Base-by-base conservation (phyloP, 495 filamentous ascomycete genomes). In the Xylaria cubensis region DNA sequence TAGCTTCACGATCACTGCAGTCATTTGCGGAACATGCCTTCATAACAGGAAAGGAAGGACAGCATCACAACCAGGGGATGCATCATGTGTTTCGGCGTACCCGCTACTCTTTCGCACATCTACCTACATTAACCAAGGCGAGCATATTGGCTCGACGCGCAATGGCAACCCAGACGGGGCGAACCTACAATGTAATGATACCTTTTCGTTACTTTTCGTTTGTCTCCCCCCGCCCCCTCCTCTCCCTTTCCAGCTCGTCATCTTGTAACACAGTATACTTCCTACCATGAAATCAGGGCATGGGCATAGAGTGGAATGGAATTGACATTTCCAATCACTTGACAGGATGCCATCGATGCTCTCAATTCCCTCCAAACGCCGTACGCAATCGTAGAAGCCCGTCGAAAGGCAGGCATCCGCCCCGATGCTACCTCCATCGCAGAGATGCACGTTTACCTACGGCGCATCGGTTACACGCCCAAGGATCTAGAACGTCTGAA, bases 291-390 rank as follows among this genome's bases (percentile, higher is more conserved):
- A 51, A n/a, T n/a, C 9, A 8, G 17, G 7, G 19, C 29, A 64
- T 29, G 29, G 24, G n/a, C n/a, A n/a, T n/a, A n/a, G n/a, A 46
- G 50, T 50, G 6, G 36, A 39, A 65, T 21, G 32, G 17, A 59
- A 62, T 51, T 62, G 68, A 70, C 68, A 46, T 32, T 64, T 21
- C 61, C 61, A 29, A 65, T 32, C 61, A 34, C 36, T 48, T 50
- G 24, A 67, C 76, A 93, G 90, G 93, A 93, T 82, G 96, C 96
- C 21, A 89, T 99, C 71, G 85, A 91, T 67, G 88, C 93, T 34
- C 90, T 99, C 79, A 99, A 99, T 78, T 90, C 93, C 21, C 86
- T 97, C 44, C 96, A 98, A 77, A 93, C 92, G 21, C 97, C 97
- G 70, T 94, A 90, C 79, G 86, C 90, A 53, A 86, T 93, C 58